Conservation (phyloP, 768 basidiomycete genomes). For the Macrolepiota dolichaula region DNA sequence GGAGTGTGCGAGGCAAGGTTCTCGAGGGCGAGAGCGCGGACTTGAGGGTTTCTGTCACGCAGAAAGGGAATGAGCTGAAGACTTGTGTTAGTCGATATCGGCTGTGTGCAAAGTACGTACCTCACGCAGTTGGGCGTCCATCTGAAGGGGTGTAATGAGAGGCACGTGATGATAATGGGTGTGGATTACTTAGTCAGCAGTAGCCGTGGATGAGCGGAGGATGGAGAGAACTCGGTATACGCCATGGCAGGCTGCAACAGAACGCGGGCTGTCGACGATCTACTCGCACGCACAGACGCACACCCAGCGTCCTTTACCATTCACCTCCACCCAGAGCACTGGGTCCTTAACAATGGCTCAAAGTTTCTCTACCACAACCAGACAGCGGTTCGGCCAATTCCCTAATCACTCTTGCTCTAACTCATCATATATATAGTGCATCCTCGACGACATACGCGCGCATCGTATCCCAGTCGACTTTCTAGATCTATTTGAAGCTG, state of each 20-base stretch:
- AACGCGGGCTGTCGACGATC: slow-evolving; percentile 58
- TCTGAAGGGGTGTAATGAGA: slow-evolving; percentile 11
- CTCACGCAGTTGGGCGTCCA: slow-evolving; percentile 48
- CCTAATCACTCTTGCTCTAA: background rate
- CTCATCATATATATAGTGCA: slow-evolving; percentile 41
- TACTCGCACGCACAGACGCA: slow-evolving; percentile 54
- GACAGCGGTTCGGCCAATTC: slow-evolving; percentile 48
- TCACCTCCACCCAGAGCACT: slow-evolving; percentile 75
- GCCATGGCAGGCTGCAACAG: slow-evolving; percentile 72
- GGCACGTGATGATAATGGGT: slow-evolving; percentile 2
- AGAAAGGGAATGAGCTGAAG: slow-evolving; percentile 81
- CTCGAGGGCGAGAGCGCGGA: slow-evolving; percentile 79
- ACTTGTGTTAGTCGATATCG: background rate
- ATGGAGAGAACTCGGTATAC: slow-evolving; percentile 8
- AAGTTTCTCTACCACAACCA: slow-evolving; percentile 82
- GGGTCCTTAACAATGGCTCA: slow-evolving; percentile 77
- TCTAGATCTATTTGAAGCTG: slow-evolving; percentile 73
- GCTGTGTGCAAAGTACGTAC: slow-evolving; percentile 21
- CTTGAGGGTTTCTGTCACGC: slow-evolving; percentile 82
- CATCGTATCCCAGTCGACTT: slow-evolving; percentile 86
- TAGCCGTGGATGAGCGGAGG: background rate
- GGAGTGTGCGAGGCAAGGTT: slow-evolving; percentile 82
- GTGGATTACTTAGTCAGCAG: slow-evolving; percentile 6
- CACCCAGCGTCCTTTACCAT: slow-evolving; percentile 75
- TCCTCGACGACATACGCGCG: slow-evolving; percentile 80